Conservation (phyloP, 1,284 basidiomycete genomes). For the Papiliotrema flavescens region DNA sequence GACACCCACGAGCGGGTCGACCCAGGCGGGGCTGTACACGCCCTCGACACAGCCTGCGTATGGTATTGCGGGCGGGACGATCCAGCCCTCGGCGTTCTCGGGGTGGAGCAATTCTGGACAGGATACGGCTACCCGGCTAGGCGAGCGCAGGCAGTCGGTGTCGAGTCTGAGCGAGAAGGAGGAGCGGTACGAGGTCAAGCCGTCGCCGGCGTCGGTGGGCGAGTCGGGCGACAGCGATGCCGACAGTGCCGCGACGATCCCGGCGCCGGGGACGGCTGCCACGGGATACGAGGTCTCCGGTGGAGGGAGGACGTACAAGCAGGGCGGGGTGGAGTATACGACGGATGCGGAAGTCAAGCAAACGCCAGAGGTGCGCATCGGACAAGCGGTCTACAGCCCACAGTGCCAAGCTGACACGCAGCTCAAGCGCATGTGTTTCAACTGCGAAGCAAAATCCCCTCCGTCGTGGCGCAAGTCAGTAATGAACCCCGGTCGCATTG, state of each 20-base stretch:
- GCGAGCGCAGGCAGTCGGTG: not conserved
- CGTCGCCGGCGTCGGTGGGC: not conserved
- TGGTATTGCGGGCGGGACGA: not conserved
- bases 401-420: no score
- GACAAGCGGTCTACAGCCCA: no score
- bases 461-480: slow-evolving; percentile 19
- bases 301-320: not conserved
- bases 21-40: not conserved
- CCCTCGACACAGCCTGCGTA: not conserved
- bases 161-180: not conserved
- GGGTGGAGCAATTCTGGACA: not conserved
- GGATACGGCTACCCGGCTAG: not conserved
- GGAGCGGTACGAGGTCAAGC: not conserved
- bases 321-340: slow-evolving; percentile 11
- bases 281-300: no score
- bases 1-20: not conserved
- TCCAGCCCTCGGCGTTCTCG: slow-evolving; percentile 2
- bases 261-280: no score
- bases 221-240: not conserved
- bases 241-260: not conserved
- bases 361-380: slow-evolving; percentile 13
- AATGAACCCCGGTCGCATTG: slow-evolving; percentile 9
- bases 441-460: slow-evolving; percentile 9
- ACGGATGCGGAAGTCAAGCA: slow-evolving; percentile 15
- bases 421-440: slow-evolving; percentile 16